A percentile compares a stretch with the other conserved stretches of the same genome.
Evolutionary conservation across 306 rosid genomes (phyloP).

Genomic region (Quercus variabilis): DNA sequence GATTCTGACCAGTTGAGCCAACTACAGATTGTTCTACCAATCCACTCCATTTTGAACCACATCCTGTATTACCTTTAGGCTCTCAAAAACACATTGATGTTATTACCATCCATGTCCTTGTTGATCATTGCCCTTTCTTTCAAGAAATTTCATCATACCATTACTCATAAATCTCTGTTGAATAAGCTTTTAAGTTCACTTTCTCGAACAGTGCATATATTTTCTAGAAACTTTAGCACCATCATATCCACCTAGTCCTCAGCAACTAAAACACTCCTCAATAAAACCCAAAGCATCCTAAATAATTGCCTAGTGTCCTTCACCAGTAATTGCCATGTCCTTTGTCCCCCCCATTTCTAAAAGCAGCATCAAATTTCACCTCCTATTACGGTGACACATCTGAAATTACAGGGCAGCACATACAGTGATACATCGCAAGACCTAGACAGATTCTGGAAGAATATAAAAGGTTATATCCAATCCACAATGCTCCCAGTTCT

Average conservation of each 20-base stretch:
- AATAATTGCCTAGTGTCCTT: not conserved
- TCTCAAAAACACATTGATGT: not conserved
- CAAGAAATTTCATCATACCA: not conserved
- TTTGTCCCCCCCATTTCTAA: not conserved
- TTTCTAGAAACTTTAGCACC: conserved; percentile 10
- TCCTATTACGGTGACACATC: conserved; percentile 5
- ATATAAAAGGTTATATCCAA: no score
- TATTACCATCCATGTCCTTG: conserved; percentile 5
- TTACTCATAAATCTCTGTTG: not conserved
- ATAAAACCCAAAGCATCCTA: not conserved
- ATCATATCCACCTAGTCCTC: conserved; percentile 15
- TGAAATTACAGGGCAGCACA: not conserved
- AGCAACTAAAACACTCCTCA: conserved; percentile 9
- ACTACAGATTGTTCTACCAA: not conserved
- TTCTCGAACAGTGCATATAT: conserved; percentile 2
- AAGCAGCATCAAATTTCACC: not conserved
- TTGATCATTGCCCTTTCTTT: conserved; percentile 9
- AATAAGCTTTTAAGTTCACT: conserved; percentile 1
- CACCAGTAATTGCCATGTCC: conserved; percentile 2
- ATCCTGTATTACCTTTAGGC: not conserved
- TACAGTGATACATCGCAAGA: not conserved
- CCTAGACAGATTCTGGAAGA: not conserved
- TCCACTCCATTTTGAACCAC: not conserved
- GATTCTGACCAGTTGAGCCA: not conserved
- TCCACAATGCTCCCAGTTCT: no score